Base-by-base conservation (phyloP, 106 monocot genomes). In the Alisma plantagoaquatica region DNA sequence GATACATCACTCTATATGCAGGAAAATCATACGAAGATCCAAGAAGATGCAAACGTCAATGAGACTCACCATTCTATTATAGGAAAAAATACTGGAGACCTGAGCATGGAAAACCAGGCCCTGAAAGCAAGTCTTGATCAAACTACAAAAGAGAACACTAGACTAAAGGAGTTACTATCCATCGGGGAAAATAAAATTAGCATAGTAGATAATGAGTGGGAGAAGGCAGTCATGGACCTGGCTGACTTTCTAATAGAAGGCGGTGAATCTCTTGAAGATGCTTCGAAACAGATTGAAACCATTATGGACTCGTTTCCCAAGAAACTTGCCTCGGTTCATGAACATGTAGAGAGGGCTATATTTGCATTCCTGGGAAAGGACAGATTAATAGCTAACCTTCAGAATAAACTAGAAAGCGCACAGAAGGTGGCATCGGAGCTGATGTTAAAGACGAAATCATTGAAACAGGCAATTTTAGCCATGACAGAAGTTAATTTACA, bases 261-360 rank as follows among this genome's bases (percentile, higher is more conserved):
- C 19, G 72, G 65, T 19, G 63, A 72, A 41, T 87, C 87, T 29
- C 62, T 87, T 27, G 74, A 82, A 63, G 72, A 87, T 62, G 87
- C 82, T 46, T 74, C 77, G 38, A 58, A 75, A 14, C 59, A 73
- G 53, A 73, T 82, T 50, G 69, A 66, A 51, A 75, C 18, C 51
- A 64, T 87, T 29, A 41, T 75, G 15, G 65, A 68, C 42, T 71
- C 70, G 41, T 73, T 78, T 72, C 87, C 82, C 38, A 27, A 64
- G 1, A 43, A 45, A 28, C 72, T 53, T 9, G 14, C 32, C 21
- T 71, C 57, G 41, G 68, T 77, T 29, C 69, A 53, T 71, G 64
- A 75, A 49, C 74, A 69, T 21, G 65, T 87, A 21, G 72, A 78
- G 56, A 69, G 58, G 51, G 87, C 72, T 27, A 73, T 82, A 49